Percentiles rank a stretch among this genome's conserved stretches.
phyloP scores from a whole-genome alignment of 2,329 filamentous ascomycete species.

The Atkinsonella texensis region DNA sequence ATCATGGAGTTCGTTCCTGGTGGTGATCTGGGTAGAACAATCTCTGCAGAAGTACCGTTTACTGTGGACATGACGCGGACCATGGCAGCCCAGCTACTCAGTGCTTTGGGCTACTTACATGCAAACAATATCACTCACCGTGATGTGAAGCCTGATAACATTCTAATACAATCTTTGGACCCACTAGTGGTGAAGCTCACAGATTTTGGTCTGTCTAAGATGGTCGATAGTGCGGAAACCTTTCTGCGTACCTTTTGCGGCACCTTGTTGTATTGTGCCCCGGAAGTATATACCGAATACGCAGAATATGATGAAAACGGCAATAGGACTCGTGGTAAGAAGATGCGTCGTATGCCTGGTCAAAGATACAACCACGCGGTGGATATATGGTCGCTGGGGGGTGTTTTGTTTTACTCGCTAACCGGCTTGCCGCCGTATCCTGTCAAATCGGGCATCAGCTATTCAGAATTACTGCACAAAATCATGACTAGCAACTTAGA shows the following conservation, averaged over 20 bases:
- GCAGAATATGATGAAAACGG: constrained; percentile 56
- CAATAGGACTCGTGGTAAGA: constrained; percentile 50
- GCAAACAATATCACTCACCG: constrained; percentile 83
- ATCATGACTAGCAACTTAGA: constrained; percentile 75
- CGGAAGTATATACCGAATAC: constrained; percentile 81
- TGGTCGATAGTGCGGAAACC: constrained; percentile 78
- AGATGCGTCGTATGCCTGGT: constrained; percentile 43
- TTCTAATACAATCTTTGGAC: constrained; percentile 61
- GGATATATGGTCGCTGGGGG: constrained; percentile 92
- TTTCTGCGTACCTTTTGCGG: constrained; percentile 96
- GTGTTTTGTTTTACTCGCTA: constrained; percentile 81
- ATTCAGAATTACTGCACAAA: constrained; percentile 67
- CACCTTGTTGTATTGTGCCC: constrained; percentile 88
- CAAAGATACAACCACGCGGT: constrained; percentile 82
- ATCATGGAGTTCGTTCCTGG: constrained; percentile 86
- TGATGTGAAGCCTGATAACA: constrained; percentile 98
- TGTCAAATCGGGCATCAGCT: constrained; percentile 61
- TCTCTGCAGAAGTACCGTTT: constrained; percentile 50
- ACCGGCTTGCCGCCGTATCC: constrained; percentile 71
- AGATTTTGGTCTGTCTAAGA: constrained; percentile 93
- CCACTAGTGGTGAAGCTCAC: constrained; percentile 83
- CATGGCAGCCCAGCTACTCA: constrained; percentile 66
- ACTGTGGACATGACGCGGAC: constrained; percentile 55
- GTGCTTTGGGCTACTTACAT: constrained; percentile 79
- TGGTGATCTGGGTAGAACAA: constrained; percentile 70